Base-by-base conservation (phyloP, 495 filamentous ascomycete species). In the Bacidia gigantensis region DNA sequence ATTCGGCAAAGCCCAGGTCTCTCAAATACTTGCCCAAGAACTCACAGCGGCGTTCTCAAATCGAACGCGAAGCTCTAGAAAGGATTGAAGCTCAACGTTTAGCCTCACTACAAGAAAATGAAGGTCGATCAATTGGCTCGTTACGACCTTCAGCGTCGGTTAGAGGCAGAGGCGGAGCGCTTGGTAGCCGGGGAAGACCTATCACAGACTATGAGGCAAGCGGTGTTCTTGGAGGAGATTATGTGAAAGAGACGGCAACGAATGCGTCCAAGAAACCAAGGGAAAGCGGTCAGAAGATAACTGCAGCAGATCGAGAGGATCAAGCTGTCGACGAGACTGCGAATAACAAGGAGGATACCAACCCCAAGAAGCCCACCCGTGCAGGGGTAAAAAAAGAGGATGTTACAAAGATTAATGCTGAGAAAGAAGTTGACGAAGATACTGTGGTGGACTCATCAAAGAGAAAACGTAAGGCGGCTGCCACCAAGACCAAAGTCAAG, bases 61-160 rank as follows among this genome's bases (percentile, higher is more conserved):
- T 74, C 51, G 75, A 76, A 56, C 71, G 74, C 52, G 73, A 76
- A 26, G 69, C 67, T 11, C 65, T 71, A 0, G 69, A 72, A 60
- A 67, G 66, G 45, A 62, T 69, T 18, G 75, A 78, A 54, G 66
- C 67, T 29, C 64, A 73, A 53, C 62, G 72, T 14, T 47, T 68
- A 32, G 71, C 67, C 29, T 70, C 70, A 53, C 65, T 72, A 39
- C 49, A 75, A 5, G 29, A 35, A 35, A 14, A 5, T 35, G 29
- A 35, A 35, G 7, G 29, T 14, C 29, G 29, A 5, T 14, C 14
- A 35, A 14, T 14, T 35, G 29, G 1, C 61, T 68, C 46, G 68
- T 63, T 10, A 55, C 59, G 53, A 62, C 61, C 14, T 26, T 55
- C 42, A 40, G 46, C 21, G 60, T 62, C 23, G 26, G n/a, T 49